Conservation (phyloP, 305 asterid genomes). For the Plantago lanceolata region DNA sequence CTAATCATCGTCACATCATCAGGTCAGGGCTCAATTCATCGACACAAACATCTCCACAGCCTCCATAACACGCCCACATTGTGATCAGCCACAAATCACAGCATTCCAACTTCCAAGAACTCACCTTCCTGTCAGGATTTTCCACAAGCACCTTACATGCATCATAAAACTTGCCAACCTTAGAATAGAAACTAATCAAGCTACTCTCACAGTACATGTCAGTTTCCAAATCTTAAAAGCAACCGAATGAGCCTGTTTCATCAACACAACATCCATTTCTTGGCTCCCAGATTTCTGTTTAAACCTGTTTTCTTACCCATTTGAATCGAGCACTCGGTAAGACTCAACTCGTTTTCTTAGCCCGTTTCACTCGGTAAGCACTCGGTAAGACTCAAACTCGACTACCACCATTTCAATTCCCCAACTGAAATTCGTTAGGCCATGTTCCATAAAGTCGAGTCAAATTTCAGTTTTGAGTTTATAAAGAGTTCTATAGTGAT, state of each 20-base stretch:
- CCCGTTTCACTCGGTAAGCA: too few relatives aligned
- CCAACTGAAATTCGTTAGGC: too few relatives aligned
- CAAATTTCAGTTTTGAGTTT: too few relatives aligned
- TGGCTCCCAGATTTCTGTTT: slow-evolving; percentile 53
- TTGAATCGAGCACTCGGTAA: too few relatives aligned
- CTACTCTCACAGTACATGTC: slow-evolving; percentile 78
- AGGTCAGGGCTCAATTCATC: slow-evolving; percentile 52
- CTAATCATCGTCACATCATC: slow-evolving; percentile 82
- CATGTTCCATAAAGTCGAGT: too few relatives aligned
- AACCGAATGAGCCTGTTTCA: slow-evolving; percentile 47
- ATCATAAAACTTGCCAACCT: slow-evolving; percentile 40
- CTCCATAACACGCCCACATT: slow-evolving; percentile 60
- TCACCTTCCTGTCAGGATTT: slow-evolving; percentile 57
- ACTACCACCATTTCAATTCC: too few relatives aligned
- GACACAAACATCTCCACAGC: slow-evolving; percentile 51
- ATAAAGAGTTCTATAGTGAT: too few relatives aligned
- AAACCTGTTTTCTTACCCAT: too few relatives aligned
- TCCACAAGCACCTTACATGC: slow-evolving; percentile 58
- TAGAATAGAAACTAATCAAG: slow-evolving; percentile 49
- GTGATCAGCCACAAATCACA: slow-evolving; percentile 64
- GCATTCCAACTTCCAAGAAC: slow-evolving; percentile 97
- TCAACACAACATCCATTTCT: slow-evolving; percentile 28
- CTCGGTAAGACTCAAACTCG: too few relatives aligned
- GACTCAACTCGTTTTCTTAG: too few relatives aligned
- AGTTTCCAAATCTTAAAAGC: slow-evolving; percentile 45